A percentile compares a stretch with the other conserved stretches of the same genome.
These are phyloP conservation scores for Rusavskia elegans DNA, from an alignment of 495 filamentous ascomycete species.

Conservation along the genomic window DNA sequence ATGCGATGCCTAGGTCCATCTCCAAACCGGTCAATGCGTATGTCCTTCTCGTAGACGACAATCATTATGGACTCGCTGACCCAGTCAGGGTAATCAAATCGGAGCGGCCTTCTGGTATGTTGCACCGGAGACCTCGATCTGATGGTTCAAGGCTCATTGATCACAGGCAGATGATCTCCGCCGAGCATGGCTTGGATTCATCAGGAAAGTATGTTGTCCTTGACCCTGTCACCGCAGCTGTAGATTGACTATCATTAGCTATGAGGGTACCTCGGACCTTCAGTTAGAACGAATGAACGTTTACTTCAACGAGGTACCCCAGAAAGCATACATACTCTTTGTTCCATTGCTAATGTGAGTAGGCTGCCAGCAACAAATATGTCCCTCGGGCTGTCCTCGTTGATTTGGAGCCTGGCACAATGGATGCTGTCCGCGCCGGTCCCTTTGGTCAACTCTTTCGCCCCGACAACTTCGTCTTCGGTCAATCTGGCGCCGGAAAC, in stretches of 20 bases:
- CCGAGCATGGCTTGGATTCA: conserved; percentile 97
- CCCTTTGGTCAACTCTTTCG: conserved; percentile 99
- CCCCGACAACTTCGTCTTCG: conserved; percentile 99
- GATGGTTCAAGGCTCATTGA: conserved; percentile 6
- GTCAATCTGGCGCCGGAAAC: conserved; percentile 98
- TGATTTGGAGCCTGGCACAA: conserved; percentile 94
- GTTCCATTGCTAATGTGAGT: conserved; percentile 9
- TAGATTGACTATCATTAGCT: conserved; percentile 35
- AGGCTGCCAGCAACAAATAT: conserved; percentile 96
- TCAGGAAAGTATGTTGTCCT: conserved; percentile 58
- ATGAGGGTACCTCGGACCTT: conserved; percentile 94
- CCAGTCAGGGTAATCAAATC: conserved; percentile 90
- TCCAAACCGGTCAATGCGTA: conserved; percentile 98
- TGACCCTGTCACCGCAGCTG: background rate
- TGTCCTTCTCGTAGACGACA: conserved; percentile 22
- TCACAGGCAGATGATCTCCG: conserved; percentile 83
- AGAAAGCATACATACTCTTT: background rate
- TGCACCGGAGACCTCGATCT: conserved; percentile 4
- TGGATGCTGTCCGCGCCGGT: conserved; percentile 98
- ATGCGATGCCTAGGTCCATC: conserved; percentile 59
- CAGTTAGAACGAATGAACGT: conserved; percentile 99
- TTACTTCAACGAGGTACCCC: conserved; percentile 95
- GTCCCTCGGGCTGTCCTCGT: conserved; percentile 98
- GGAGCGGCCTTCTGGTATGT: conserved; percentile 97
- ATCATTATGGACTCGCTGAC: background rate